Conservation (phyloP, 345 rosid species). For the Camelina neglecta region DNA sequence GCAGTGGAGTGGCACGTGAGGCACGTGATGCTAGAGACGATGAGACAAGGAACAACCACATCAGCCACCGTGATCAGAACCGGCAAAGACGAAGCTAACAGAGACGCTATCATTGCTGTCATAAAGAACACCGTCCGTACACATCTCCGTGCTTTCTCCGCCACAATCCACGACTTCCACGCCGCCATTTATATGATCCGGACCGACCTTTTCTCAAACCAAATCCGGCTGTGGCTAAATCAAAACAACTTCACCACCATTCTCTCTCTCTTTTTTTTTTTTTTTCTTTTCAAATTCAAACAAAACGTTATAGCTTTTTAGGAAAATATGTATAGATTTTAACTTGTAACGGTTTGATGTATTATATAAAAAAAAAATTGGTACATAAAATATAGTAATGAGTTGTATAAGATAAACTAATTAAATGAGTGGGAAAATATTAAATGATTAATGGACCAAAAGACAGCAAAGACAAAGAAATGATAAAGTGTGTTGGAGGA, state of each 20-base stretch:
- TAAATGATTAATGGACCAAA: conserved; percentile 42
- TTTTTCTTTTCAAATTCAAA: not conserved
- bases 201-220: not conserved
- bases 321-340: not conserved
- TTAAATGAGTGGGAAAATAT: conserved; percentile 23
- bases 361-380: not conserved
- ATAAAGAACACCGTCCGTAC: conserved; percentile 74
- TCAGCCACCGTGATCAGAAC: conserved; percentile 78
- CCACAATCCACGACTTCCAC: conserved; percentile 56
- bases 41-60: conserved; percentile 60
- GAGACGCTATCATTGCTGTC: conserved; percentile 87
- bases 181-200: conserved; percentile 39
- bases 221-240: conserved; percentile 3
- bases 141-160: conserved; percentile 74
- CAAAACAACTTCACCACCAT: not conserved
- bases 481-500: conserved; percentile 38
- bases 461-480: conserved; percentile 39
- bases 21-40: conserved; percentile 76
- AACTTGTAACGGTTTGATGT: conserved; percentile 14
- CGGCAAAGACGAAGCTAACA: conserved; percentile 83
- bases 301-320: conserved; percentile 31
- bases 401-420: conserved; percentile 35
- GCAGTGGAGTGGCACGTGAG: conserved; percentile 63
- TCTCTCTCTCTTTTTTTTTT: too few species aligned
- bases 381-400: conserved; percentile 7